Evolutionary conservation across 2,329 filamentous ascomycete genomes (phyloP).

Genomic region (Macrophomina phaseolina): DNA sequence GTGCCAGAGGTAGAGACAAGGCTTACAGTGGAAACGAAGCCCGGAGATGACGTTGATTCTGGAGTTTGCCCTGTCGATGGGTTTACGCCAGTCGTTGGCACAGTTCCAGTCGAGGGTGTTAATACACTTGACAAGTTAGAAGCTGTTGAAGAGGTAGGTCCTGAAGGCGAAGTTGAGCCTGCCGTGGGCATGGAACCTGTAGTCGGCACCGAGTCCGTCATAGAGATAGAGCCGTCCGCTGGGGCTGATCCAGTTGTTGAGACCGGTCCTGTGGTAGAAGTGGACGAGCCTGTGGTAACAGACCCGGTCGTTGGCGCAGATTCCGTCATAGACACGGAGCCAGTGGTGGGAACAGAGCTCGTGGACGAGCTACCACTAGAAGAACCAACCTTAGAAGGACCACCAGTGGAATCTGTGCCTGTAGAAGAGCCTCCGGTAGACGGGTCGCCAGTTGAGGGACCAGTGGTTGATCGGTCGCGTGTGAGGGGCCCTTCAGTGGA

Average conservation of each 20-base stretch:
- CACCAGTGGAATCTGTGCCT: not conserved
- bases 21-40: too few relatives aligned
- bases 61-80: too few relatives aligned
- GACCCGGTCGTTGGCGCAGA: not conserved
- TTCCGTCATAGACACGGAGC: not conserved
- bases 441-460: not conserved
- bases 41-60: too few relatives aligned
- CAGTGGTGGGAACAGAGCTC: not conserved
- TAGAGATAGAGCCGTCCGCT: not conserved
- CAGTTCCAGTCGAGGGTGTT: too few relatives aligned
- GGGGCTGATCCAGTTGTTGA: too few relatives aligned
- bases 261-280: not conserved
- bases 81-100: too few relatives aligned
- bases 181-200: not conserved
- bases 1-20: too few relatives aligned
- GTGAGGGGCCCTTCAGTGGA: too few relatives aligned
- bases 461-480: too few relatives aligned
- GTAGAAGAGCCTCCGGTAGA: not conserved
- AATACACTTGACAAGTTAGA: too few relatives aligned
- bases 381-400: not conserved
- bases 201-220: not conserved
- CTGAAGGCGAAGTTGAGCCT: not conserved
- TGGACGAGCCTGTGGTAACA: not conserved
- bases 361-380: not conserved
- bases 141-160: not conserved